These are phyloP conservation scores for Fraxinus albicans DNA, from an alignment of 305 asterid genomes.

Conservation along the genomic window DNA sequence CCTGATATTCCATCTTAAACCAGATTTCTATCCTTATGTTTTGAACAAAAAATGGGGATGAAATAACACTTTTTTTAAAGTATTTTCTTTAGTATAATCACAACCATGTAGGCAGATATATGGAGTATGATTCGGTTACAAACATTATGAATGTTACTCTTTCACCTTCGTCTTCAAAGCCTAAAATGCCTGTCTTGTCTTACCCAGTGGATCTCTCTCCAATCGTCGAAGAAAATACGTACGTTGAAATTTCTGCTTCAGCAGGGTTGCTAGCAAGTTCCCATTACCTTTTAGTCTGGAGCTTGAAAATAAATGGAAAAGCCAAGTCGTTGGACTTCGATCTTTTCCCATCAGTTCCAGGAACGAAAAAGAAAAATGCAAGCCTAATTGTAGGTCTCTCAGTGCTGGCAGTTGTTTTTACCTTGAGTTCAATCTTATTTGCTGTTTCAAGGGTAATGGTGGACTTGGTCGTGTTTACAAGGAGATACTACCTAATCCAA, in stretches of 20 bases:
- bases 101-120: slow-evolving; percentile 22
- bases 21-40: not conserved
- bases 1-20: not conserved
- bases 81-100: too few relatives aligned
- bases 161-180: slow-evolving; percentile 31
- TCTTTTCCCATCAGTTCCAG: slow-evolving; percentile 32
- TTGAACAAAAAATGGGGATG: not conserved
- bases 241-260: slow-evolving; percentile 50
- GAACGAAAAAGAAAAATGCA: slow-evolving; percentile 26
- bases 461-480: slow-evolving; percentile 53
- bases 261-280: slow-evolving; percentile 49
- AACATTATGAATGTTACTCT: slow-evolving; percentile 32
- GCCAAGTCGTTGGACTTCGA: slow-evolving; percentile 31
- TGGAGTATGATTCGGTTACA: slow-evolving; percentile 35
- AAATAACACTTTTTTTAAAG: not conserved
- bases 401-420: slow-evolving; percentile 3
- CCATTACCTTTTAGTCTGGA: slow-evolving; percentile 52
- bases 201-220: slow-evolving; percentile 32
- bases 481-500: slow-evolving; percentile 33
- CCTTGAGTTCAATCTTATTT: slow-evolving; percentile 17
- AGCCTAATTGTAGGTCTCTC: slow-evolving; percentile 29
- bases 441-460: slow-evolving; percentile 5
- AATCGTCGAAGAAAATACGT: slow-evolving; percentile 39
- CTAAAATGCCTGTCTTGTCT: slow-evolving; percentile 33
- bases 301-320: slow-evolving; percentile 38